Evolutionary conservation across 495 filamentous ascomycete genomes (phyloP), one percentile per base, ranked within the genome.

Genomic region (Neurospora sp.): DNA sequence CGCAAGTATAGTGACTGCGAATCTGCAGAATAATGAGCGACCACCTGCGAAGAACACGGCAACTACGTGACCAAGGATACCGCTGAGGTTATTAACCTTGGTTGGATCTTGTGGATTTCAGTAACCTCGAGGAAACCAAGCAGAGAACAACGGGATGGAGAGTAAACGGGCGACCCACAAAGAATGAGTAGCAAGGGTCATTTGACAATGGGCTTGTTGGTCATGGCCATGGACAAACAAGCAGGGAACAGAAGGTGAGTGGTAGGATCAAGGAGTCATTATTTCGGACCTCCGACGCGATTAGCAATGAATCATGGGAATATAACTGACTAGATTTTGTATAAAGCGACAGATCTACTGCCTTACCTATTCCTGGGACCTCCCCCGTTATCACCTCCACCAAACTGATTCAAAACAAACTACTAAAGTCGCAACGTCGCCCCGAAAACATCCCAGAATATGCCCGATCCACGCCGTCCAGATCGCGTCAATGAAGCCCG

Each of bases 281-380:
- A 22, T 1, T 2, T 10, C 0, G 3, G 1, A 53, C 4, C 9
- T 1, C 3, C 3, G 1, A 12, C 9, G 9, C n/a, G 1, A 10
- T 10, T 22, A 4, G 9, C 20, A 22, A 53, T 22, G 4, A 2
- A 22, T 53, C 1, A 22, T 22, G 4, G 9, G 12, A 53, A 10
- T 53, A 10, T 53, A 0, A 53, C 45, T 22, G 20, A 22, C n/a
- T 3, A 22, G 4, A 10, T 10, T 5, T 12, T 22, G n/a, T 44
- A 48, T 20, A 9, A 22, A 48, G n/a, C 9, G 9, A 48, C 3
- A 48, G n/a, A 20, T 48, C n/a, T 4, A 48, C 0, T 9, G 42
- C 8, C 42, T 45, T 1, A 20, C 18, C 3, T 10, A 20, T 20
- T 10, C 4, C 9, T 22, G n/a, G 3, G 9, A 5, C 7, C 9